Evolutionary conservation across 331 rosid species (phyloP).

Genomic region (Malus hybrid): DNA sequence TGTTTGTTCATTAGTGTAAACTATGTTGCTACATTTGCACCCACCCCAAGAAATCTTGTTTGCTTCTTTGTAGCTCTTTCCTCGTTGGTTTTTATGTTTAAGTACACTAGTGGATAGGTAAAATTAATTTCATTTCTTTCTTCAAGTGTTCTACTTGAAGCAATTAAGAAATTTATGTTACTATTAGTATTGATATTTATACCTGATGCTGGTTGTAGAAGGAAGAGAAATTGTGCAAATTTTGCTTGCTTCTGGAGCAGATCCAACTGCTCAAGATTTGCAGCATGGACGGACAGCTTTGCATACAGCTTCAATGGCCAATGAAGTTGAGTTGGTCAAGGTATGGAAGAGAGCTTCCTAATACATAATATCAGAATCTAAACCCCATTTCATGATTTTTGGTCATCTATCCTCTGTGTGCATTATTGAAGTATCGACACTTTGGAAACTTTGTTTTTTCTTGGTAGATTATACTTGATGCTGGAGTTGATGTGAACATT

Average conservation of each 20-base stretch:
- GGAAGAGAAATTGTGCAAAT: conserved; percentile 87
- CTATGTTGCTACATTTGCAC: too few relatives aligned
- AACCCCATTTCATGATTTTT: conserved; percentile 3
- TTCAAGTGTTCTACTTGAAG: not conserved
- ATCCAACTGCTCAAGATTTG: conserved; percentile 80
- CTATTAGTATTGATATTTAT: conserved; percentile 1
- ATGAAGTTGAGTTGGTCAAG: conserved; percentile 83
- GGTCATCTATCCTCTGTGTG: not conserved
- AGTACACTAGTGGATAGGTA: not conserved
- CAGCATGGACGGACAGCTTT: conserved; percentile 92
- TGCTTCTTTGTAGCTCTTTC: too few relatives aligned
- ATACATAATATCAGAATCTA: conserved; percentile 6
- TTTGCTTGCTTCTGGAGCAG: conserved; percentile 89
- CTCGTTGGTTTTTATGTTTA: too few relatives aligned
- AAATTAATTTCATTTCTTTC: not conserved
- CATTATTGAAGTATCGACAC: not conserved
- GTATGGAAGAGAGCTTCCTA: conserved; percentile 29
- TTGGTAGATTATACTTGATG: conserved; percentile 73
- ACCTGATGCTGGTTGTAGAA: conserved; percentile 38
- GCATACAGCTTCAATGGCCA: conserved; percentile 90
- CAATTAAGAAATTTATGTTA: not conserved
- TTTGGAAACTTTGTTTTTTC: not conserved
- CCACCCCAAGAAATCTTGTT: too few relatives aligned
- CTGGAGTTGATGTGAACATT: conserved; percentile 87
- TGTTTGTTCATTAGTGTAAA: too few relatives aligned